phyloP scores from a whole-genome alignment of 1,139 yeast genomes.

The Sugiyamaella japonica region DNA sequence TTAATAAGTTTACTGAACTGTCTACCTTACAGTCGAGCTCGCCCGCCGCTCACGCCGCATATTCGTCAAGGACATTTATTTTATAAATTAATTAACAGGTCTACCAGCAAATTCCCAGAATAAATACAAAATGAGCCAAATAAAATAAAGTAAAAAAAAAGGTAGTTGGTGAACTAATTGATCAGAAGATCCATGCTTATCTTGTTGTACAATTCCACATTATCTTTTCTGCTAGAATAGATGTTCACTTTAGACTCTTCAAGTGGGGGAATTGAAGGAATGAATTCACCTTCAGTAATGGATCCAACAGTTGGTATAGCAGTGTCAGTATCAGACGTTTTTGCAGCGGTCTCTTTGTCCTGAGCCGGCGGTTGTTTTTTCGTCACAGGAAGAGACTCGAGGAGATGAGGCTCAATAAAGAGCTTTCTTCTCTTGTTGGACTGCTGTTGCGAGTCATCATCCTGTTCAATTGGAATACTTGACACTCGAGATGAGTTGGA shows the following conservation, averaged over 20 bases:
- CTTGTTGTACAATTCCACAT: slow-evolving; percentile 10
- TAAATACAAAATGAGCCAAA: neutral
- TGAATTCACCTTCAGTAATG: neutral
- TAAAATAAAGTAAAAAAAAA: neutral
- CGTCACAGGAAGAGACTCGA: neutral
- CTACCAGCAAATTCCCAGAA: slow-evolving; percentile 11
- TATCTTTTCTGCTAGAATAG: slow-evolving; percentile 1
- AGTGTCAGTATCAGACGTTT: neutral
- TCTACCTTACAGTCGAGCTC: no score
- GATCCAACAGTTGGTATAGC: neutral
- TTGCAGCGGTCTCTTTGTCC: neutral
- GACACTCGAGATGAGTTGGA: neutral
- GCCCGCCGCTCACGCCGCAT: no score
- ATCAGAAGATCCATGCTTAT: slow-evolving; percentile 15
- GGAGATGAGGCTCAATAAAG: neutral
- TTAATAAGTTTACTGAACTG: no score
- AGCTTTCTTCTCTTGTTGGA: neutral
- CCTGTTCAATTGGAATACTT: neutral
- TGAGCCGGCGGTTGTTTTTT: neutral
- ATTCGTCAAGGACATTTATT: neutral
- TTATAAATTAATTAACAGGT: neutral
- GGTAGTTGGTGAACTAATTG: neutral
- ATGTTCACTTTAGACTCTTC: slow-evolving; percentile 2
- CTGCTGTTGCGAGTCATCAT: neutral
- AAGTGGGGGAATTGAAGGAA: slow-evolving; percentile 2